phyloP scores from a whole-genome alignment of 495 filamentous ascomycete species.

The Talaromyces wortmannii region DNA sequence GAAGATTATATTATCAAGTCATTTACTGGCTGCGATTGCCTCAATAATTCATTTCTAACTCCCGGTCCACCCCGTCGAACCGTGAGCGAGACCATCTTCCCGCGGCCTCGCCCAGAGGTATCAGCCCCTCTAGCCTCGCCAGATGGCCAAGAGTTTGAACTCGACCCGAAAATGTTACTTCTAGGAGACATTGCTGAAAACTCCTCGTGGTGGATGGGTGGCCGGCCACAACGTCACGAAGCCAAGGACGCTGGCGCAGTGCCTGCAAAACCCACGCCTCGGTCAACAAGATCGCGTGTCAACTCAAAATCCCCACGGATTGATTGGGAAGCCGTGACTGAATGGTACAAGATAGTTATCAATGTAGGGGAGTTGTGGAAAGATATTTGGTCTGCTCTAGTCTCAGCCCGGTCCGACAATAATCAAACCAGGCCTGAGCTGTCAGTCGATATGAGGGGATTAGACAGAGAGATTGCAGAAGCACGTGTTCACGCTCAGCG shows the following conservation, averaged over 20 bases:
- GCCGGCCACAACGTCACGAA: constrained; percentile 23
- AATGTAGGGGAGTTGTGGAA: constrained; percentile 58
- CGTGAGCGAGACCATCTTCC: constrained; percentile 21
- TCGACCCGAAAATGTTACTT: constrained; percentile 73
- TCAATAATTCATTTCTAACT: constrained; percentile 66
- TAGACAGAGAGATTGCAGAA: constrained; percentile 57
- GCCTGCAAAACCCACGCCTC: constrained; percentile 16
- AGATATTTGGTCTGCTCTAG: constrained; percentile 38
- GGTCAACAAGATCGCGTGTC: constrained; percentile 32
- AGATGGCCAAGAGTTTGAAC: constrained; percentile 35
- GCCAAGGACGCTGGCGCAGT: constrained; percentile 17
- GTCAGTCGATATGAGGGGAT: constrained; percentile 26
- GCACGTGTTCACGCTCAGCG: constrained; percentile 62
- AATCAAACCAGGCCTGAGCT: constrained; percentile 20
- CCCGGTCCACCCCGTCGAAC: constrained; percentile 30
- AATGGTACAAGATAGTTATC: constrained; percentile 72
- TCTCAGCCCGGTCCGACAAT: constrained; percentile 10
- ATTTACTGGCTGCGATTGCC: constrained; percentile 60
- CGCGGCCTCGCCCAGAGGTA: constrained; percentile 9
- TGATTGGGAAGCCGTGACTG: constrained; percentile 63
- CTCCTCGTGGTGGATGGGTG: constrained; percentile 76
- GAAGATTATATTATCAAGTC: constrained; percentile 68
- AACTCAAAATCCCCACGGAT: constrained; percentile 61
- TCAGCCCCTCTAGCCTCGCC: constrained; percentile 9
- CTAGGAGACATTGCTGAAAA: constrained; percentile 80